These are phyloP conservation scores for Friedmanniomyces endolithicus DNA, from an alignment of 495 filamentous ascomycete genomes.

Conservation along the genomic window DNA sequence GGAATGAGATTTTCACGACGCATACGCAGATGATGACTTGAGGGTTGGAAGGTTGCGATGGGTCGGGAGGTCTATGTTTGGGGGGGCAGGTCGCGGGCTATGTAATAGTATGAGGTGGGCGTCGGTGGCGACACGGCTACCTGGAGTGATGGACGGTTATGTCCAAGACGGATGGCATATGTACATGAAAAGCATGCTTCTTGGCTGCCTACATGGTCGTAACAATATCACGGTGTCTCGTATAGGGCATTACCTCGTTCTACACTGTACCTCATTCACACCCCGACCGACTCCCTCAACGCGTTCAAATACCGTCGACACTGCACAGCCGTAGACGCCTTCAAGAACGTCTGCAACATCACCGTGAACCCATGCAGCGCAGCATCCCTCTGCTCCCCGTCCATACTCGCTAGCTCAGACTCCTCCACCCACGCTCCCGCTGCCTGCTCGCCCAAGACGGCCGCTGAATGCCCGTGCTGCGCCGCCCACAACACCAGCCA, in stretches of 20 bases:
- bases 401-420: not conserved
- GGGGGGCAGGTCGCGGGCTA: too few relatives aligned
- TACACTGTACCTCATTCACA: too few relatives aligned
- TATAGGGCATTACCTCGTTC: too few relatives aligned
- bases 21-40: conserved; percentile 13
- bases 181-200: too few relatives aligned
- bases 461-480: not conserved
- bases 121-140: too few relatives aligned
- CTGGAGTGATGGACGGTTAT: too few relatives aligned
- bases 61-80: too few relatives aligned
- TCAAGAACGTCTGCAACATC: not conserved
- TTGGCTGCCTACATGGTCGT: too few relatives aligned
- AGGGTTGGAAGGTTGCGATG: not conserved
- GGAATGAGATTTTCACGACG: conserved; percentile 70
- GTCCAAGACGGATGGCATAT: too few relatives aligned
- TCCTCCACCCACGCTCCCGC: not conserved
- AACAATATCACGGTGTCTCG: too few relatives aligned
- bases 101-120: too few relatives aligned
- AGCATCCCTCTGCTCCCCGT: not conserved
- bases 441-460: not conserved
- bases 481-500: conserved; percentile 3
- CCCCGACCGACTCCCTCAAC: too few relatives aligned
- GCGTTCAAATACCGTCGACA: not conserved
- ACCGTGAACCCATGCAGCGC: not conserved
- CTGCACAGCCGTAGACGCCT: not conserved